Conservation (phyloP, 2,329 filamentous ascomycete genomes). For the Cordyceps cateniannulata region DNA sequence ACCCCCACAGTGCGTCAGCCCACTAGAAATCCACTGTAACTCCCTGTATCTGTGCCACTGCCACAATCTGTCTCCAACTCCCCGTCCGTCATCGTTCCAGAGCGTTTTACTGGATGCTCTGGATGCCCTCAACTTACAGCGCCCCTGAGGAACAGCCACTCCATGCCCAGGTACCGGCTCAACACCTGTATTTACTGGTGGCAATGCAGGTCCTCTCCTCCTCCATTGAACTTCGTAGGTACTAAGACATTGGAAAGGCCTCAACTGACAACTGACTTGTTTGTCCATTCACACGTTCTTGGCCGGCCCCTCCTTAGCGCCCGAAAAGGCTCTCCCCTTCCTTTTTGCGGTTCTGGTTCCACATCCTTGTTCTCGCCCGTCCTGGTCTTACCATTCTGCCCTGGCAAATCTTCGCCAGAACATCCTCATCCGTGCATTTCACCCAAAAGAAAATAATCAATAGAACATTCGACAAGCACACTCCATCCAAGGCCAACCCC, state of each 20-base stretch:
- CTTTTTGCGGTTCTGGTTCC: neutral
- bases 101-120: neutral
- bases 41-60: neutral
- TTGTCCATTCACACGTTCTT: neutral
- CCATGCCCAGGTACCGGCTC: too few relatives aligned
- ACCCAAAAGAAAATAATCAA: neutral
- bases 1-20: neutral
- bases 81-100: neutral
- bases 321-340: neutral
- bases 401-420: constrained; percentile 9
- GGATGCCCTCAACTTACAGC: too few relatives aligned
- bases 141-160: neutral
- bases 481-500: neutral
- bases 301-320: constrained; percentile 5
- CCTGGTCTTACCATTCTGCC: neutral
- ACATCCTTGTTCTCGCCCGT: neutral
- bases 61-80: neutral
- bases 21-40: neutral
- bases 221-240: too few relatives aligned
- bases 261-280: neutral
- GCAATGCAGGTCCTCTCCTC: neutral
- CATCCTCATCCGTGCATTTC: constrained; percentile 1
- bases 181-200: neutral
- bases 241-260: neutral
- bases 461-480: neutral